Evolutionary conservation across 2,329 filamentous ascomycete species (phyloP), one percentile per base, ranked within the genome.

Genomic region (Myriosclerotinia curreyana): DNA sequence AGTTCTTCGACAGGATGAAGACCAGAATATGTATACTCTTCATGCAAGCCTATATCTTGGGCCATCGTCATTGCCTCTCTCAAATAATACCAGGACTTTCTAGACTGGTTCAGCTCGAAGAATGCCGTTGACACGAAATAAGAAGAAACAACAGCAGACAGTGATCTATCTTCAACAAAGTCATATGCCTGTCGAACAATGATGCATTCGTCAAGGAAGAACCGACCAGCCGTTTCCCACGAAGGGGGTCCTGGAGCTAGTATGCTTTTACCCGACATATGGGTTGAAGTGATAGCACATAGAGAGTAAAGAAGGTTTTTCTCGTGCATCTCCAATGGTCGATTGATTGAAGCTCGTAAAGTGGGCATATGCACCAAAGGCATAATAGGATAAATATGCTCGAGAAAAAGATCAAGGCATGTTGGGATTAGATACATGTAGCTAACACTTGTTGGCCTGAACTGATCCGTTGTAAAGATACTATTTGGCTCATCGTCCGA

Each of bases 371-470:
- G 82, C 9, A 87, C 74, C 5, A 87, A 79, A 0, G 85, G 85
- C 77, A 86, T 84, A 60, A 84, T 84, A n/a, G 84, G 83, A 68
- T 87, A 87, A 61, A 87, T 80, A 71, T 86, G 80, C 69, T 80
- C 77, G 74, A 86, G 84, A 75, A 84, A 88, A 67, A 84, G 83
- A 52, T 87, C 83, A 65, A 87, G 77, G 71, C 84, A 86, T 74
- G 71, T 83, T 73, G 76, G 85, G 68, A 76, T 80, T 72, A 76
- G 78, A 73, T 73, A 79, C 73, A 72, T 81, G 69, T 75, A 86
- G 74, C 71, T 76, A 67, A 81, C 75, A 67, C 79, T 75, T 68
- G 79, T 78, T 71, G 80, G 76, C 69, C 80, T 73, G 71, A 69
- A 70, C 78, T 75, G 70, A 76, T 75, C 70, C 74, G 74, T 73